Percentiles rank a stretch among this genome's conserved stretches.
Evolutionary conservation across 2,329 filamentous ascomycete genomes (phyloP).

Genomic region (Xylaria sp.): DNA sequence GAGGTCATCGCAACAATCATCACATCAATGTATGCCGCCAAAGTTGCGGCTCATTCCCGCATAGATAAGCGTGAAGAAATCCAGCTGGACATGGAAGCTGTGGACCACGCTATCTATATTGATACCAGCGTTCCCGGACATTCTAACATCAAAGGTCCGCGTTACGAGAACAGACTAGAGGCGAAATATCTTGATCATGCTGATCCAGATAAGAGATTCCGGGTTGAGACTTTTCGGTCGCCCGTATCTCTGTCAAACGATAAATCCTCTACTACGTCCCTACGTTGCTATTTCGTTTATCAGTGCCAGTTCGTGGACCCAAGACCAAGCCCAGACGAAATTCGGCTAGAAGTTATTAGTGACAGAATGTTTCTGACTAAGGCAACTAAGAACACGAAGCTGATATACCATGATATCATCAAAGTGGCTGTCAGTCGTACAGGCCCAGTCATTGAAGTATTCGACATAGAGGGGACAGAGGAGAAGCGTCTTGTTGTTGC

Average conservation of each 20-base stretch:
- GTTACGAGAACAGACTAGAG: conserved; percentile 92
- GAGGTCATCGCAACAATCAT: conserved; percentile 92
- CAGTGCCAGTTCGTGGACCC: conserved; percentile 87
- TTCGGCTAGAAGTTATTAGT: conserved; percentile 86
- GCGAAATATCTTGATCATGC: conserved; percentile 91
- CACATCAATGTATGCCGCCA: conserved; percentile 94
- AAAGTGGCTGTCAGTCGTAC: conserved; percentile 81
- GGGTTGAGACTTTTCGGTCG: conserved; percentile 96
- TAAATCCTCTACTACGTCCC: conserved; percentile 74
- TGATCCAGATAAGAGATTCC: conserved; percentile 75
- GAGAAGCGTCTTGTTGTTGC: conserved; percentile 96
- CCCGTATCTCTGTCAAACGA: conserved; percentile 75
- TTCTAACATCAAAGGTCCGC: conserved; percentile 76
- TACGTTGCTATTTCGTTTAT: conserved; percentile 99
- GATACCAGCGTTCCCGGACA: conserved; percentile 93
- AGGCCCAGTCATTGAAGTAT: conserved; percentile 96
- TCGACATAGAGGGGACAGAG: conserved; percentile 86
- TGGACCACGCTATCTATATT: conserved; percentile 96
- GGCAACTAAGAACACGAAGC: conserved; percentile 92
- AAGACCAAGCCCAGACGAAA: conserved; percentile 77
- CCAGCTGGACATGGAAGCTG: conserved; percentile 90
- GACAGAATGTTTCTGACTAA: conserved; percentile 95
- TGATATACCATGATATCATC: conserved; percentile 94
- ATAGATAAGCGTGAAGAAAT: conserved; percentile 96
- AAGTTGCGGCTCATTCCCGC: conserved; percentile 89